Conservation (phyloP, 179 eudicot genomes). For the Camellia oleifera region DNA sequence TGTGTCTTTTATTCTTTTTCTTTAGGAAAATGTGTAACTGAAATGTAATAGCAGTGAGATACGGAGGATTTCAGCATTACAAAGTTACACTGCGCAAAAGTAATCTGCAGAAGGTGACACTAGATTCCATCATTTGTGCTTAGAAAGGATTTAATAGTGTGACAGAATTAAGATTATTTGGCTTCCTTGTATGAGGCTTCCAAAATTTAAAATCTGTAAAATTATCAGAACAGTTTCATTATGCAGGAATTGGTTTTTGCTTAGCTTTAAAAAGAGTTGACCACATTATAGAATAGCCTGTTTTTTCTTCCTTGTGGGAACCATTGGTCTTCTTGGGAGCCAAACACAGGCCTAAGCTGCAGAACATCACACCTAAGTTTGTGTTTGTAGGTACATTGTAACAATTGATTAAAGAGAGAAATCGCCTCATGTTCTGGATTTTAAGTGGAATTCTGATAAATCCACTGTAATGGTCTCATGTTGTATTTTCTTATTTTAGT, state of each 20-base stretch:
- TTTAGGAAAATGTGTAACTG: background rate
- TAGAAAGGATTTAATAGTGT: background rate
- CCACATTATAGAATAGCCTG: background rate
- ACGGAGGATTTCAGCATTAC: background rate
- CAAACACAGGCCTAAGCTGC: background rate
- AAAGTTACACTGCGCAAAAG: background rate
- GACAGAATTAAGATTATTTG: background rate
- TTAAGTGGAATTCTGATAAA: background rate
- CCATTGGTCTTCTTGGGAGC: background rate
- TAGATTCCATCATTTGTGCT: background rate
- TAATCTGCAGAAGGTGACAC: background rate
- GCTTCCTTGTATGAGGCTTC: background rate
- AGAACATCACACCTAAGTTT: background rate
- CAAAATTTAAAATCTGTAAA: background rate
- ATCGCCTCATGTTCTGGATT: background rate
- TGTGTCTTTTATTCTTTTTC: background rate
- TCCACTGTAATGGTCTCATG: background rate
- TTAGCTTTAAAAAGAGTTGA: background rate
- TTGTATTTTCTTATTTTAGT: background rate
- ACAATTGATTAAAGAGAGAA: background rate
- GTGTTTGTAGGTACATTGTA: background rate
- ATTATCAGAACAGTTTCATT: background rate
- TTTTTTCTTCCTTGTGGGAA: background rate
- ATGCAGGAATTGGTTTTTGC: background rate
- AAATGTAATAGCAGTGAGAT: background rate